Base-by-base conservation (phyloP, 768 basidiomycete genomes). In the Suillus paluster region DNA sequence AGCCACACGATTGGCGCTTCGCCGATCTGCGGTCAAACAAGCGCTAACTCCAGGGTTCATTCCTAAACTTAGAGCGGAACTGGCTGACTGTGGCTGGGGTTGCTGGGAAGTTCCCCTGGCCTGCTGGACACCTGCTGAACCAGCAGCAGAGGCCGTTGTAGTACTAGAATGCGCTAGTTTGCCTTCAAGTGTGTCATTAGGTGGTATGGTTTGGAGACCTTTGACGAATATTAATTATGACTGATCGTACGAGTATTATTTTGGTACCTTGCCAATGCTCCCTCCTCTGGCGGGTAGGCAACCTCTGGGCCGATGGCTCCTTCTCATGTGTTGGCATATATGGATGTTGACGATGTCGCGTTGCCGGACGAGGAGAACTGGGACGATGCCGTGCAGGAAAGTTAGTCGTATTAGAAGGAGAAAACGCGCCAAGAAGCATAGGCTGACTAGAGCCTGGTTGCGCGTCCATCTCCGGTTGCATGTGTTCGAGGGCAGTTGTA, bases 361-460 rank as follows among this genome's bases (percentile, higher is more conserved):
- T 53, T 11, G 63, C 15, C 19, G 72, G 66, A 72, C 80, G 78
- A n/a, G 82, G 86, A 33, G 83, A 83, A 5, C 82, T 77, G 30
- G 3, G 30, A 30, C 30, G 45, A 12, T 81, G 83, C 67, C 85
- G 77, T 30, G 75, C 79, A 30, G 82, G 80, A 65, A 75, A 66
- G 38, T 72, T 72, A 27, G 73, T 58, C 71, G 83, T 77, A 30
- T 74, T 76, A 19, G 81, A 74, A 8, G 83, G 71, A 21, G 80
- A 66, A 68, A 86, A 85, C 66, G 83, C 78, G 59, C 83, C 85
- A n/a, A 73, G 63, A 14, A 76, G 67, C n/a, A 76, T 64, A 0
- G 74, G 54, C 62, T 80, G 82, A 60, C 76, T 80, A 63, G 80
- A 73, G 36, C 72, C 69, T 38, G 73, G 71, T 39, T 78, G 80